Evolutionary conservation across 495 filamentous ascomycete species (phyloP).

Genomic region (Durotheca rogersii): DNA sequence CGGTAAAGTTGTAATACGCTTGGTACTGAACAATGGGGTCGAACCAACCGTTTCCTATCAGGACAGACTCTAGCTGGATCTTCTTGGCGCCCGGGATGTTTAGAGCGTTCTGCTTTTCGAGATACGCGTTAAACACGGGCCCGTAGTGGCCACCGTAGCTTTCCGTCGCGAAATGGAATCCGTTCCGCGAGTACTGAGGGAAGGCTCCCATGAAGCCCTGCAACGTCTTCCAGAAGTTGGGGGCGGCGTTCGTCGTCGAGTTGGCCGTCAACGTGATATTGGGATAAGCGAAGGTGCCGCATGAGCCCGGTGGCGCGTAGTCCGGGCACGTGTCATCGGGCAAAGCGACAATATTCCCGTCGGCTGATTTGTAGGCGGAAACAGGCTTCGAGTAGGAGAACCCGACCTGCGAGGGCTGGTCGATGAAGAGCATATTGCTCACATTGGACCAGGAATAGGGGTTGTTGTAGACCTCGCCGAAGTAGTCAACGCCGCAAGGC

Average conservation of each 20-base stretch:
- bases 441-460: conserved; percentile 61
- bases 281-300: conserved; percentile 57
- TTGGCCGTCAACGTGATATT: conserved; percentile 55
- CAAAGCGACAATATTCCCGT: conserved; percentile 37
- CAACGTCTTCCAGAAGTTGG: conserved; percentile 59
- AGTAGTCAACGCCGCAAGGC: conserved; percentile 57
- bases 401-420: conserved; percentile 60
- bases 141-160: conserved; percentile 70
- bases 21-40: conserved; percentile 61
- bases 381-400: conserved; percentile 60
- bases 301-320: conserved; percentile 48
- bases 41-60: conserved; percentile 52
- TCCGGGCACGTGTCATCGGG: conserved; percentile 55
- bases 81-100: conserved; percentile 47
- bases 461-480: conserved; percentile 53
- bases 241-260: conserved; percentile 55
- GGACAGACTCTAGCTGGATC: conserved; percentile 57
- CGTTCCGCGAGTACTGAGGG: conserved; percentile 56
- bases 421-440: conserved; percentile 61
- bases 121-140: conserved; percentile 62
- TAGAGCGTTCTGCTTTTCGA: conserved; percentile 66
- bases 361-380: conserved; percentile 47
- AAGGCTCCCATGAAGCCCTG: conserved; percentile 67
- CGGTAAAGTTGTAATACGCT: conserved; percentile 65
- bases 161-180: conserved; percentile 61